phyloP scores from a whole-genome alignment of 1,284 basidiomycete genomes.

The Boletus holoroseus region DNA sequence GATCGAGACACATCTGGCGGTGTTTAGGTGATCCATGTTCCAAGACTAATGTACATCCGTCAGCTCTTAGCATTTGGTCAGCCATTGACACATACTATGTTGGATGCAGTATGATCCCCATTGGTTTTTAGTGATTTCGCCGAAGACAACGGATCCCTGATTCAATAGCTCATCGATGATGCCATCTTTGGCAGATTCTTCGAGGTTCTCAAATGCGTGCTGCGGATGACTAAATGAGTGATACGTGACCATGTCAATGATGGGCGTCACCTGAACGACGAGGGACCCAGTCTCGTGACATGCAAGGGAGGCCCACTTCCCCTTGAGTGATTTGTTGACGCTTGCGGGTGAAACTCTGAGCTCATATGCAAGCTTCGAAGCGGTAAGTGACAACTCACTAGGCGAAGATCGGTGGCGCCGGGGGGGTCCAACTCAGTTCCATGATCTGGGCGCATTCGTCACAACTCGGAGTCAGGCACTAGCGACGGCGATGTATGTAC shows the following conservation, averaged over 20 bases:
- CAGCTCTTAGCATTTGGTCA: neutral
- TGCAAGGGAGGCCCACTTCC: constrained; percentile 81
- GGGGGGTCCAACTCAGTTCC: constrained; percentile 77
- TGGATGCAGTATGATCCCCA: constrained; percentile 83
- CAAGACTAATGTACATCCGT: constrained; percentile 38
- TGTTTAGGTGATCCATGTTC: constrained; percentile 74
- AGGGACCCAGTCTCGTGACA: constrained; percentile 83
- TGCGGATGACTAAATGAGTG: constrained; percentile 29
- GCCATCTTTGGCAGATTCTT: constrained; percentile 73
- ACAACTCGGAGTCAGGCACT: constrained; percentile 1
- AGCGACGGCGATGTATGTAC: constrained; percentile 36
- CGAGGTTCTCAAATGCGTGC: constrained; percentile 82
- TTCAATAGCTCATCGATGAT: constrained; percentile 75
- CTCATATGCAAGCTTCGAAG: neutral
- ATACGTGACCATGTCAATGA: neutral
- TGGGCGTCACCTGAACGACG: constrained; percentile 60
- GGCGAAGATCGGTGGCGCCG: constrained; percentile 77
- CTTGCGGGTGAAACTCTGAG: constrained; percentile 35
- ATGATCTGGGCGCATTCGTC: constrained; percentile 51
- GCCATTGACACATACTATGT: constrained; percentile 53
- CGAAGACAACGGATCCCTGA: constrained; percentile 59
- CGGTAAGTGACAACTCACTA: constrained; percentile 47
- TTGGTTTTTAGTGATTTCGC: constrained; percentile 75
- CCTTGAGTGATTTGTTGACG: constrained; percentile 76
- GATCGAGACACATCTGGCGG: constrained; percentile 64